phyloP scores from a whole-genome alignment of 371 early-diverging fungal genomes.

The Lichtheimia ramosa region DNA sequence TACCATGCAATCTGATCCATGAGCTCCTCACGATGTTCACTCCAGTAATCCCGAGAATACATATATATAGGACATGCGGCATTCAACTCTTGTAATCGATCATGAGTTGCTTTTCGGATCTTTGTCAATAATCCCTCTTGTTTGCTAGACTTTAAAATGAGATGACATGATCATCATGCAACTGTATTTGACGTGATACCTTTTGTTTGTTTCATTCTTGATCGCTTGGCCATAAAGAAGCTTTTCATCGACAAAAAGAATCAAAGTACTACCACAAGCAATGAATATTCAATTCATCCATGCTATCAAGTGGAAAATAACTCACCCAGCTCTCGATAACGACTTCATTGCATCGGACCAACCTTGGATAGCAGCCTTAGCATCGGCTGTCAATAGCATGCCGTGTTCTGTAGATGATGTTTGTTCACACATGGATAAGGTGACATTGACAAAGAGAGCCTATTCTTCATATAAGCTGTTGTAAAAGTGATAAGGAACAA shows the following conservation, averaged over 20 bases:
- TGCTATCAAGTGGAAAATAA: background rate
- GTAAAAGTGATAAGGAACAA: background rate
- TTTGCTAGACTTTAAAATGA: background rate
- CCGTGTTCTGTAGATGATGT: background rate
- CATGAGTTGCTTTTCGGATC: background rate
- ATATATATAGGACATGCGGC: conserved; percentile 12
- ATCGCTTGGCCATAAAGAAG: conserved; percentile 8
- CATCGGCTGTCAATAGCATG: conserved; percentile 3
- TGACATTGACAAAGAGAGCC: conserved; percentile 14
- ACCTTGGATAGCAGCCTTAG: conserved; percentile 8
- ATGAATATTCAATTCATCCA: background rate
- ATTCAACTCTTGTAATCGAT: conserved; percentile 2
- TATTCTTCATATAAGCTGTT: background rate
- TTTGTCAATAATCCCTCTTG: background rate
- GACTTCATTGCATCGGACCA: conserved; percentile 6
- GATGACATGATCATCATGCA: background rate
- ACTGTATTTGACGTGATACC: background rate
- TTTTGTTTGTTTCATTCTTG: background rate
- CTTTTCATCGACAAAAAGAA: conserved; percentile 13
- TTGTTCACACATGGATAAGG: background rate
- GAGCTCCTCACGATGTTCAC: background rate
- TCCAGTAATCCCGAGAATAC: conserved; percentile 6
- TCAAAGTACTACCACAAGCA: conserved; percentile 5
- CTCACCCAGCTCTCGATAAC: conserved; percentile 4
- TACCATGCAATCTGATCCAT: conserved; percentile 12